phyloP scores from a whole-genome alignment of 1,139 yeast species.

The Barnettozyma hawaiiensis region DNA sequence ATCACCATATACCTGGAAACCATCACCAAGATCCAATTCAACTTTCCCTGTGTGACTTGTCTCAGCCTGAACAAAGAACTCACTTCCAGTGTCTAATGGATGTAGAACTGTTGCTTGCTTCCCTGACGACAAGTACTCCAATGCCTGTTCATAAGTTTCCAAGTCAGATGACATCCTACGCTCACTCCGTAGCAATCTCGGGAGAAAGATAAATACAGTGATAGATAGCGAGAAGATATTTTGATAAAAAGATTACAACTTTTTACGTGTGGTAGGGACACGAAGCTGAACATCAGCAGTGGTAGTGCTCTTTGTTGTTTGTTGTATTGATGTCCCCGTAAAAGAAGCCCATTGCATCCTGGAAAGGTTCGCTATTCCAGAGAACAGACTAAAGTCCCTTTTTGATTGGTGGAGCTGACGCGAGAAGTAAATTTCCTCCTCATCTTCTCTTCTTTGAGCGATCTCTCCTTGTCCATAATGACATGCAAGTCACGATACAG shows the following conservation, averaged over 20 bases:
- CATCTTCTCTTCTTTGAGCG: background rate
- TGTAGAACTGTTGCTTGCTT: background rate
- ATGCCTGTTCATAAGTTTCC: conserved; percentile 1
- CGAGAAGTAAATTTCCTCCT: background rate
- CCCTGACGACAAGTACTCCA: background rate
- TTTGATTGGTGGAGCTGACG: too few relatives aligned
- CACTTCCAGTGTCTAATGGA: conserved; percentile 2
- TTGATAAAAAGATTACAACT: too few relatives aligned
- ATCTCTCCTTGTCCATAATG: conserved; percentile 29
- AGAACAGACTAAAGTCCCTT: too few relatives aligned
- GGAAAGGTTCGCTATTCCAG: too few relatives aligned
- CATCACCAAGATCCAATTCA: conserved; percentile 1
- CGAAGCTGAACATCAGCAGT: too few relatives aligned
- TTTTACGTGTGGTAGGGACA: too few relatives aligned
- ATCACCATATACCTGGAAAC: background rate
- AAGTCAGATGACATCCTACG: conserved; percentile 9
- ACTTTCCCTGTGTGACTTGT: background rate
- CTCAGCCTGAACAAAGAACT: conserved; percentile 2
- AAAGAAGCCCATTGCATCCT: too few relatives aligned
- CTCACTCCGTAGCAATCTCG: too few relatives aligned
- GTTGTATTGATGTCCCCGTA: too few relatives aligned
- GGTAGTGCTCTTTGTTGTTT: too few relatives aligned
- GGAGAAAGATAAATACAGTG: background rate
- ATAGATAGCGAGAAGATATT: too few relatives aligned
- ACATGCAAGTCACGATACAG: conserved; percentile 49